These are phyloP conservation scores for Calophaca sinica DNA, from an alignment of 306 rosid species.

Conservation along the genomic window DNA sequence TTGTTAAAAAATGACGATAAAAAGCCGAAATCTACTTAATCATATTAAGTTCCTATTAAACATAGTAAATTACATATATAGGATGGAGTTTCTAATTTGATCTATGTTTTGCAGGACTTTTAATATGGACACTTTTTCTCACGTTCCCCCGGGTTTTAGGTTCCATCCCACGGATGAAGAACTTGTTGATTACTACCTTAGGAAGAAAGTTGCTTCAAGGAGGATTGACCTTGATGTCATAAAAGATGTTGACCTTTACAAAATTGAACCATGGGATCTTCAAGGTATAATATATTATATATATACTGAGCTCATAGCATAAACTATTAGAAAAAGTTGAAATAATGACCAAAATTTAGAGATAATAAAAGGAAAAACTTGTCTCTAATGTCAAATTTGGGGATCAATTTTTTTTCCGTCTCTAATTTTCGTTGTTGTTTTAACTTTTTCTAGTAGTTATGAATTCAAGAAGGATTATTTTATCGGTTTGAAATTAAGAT, in stretches of 20 bases:
- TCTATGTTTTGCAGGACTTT: constrained; percentile 53
- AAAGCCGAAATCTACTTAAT: too few relatives aligned
- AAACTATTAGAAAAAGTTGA: too few relatives aligned
- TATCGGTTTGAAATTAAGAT: neutral
- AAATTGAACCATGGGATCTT: constrained; percentile 97
- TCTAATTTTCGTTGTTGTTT: neutral
- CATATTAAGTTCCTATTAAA: too few relatives aligned
- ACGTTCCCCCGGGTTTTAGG: constrained; percentile 95
- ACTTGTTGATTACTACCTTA: constrained; percentile 93
- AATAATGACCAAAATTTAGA: too few relatives aligned
- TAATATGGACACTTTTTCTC: constrained; percentile 64
- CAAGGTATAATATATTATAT: constrained; percentile 60
- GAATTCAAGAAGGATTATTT: too few relatives aligned
- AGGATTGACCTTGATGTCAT: constrained; percentile 88
- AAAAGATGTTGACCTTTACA: constrained; percentile 93
- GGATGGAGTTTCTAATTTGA: neutral
- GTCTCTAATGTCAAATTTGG: too few relatives aligned
- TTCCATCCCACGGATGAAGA: constrained; percentile 98
- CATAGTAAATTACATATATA: too few relatives aligned
- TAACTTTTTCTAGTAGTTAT: too few relatives aligned
- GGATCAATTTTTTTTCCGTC: too few relatives aligned
- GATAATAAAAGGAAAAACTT: too few relatives aligned
- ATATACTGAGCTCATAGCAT: neutral
- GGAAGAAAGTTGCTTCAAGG: constrained; percentile 75
- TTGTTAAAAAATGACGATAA: too few relatives aligned